Base-by-base conservation (phyloP, 2,329 filamentous ascomycete species). In the Scedosporium minutisporum region DNA sequence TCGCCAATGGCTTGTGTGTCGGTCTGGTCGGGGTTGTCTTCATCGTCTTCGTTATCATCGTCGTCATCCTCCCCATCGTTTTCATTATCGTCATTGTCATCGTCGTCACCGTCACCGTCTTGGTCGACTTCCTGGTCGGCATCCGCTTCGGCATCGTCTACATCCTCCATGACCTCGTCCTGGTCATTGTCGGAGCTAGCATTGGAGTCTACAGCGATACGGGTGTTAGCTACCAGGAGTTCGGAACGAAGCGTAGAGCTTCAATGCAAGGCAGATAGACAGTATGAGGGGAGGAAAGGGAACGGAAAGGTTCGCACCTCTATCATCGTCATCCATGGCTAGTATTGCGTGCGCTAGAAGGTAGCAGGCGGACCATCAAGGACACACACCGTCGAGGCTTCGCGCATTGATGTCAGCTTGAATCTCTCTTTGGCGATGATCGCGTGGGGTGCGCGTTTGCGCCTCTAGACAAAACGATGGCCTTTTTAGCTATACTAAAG, bases 91-190 rank as follows among this genome's bases (percentile, higher is more conserved):
- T 71, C 72, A 2, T 75, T 71, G 9, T 75, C 69, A 6, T 75
- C 71, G 4, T 78, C 71, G n/a, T 74, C 69, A 5, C 74, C 67
- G 0, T 71, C 68, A 14, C 74, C 68, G 14, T 73, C 70, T 18
- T 73, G 69, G 6, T 73, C 71, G n/a, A 73, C 69, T 1, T 74
- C 70, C 7, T 69, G 68, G 5, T 70, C 69, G n/a, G 71, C 71
- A 57, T 73, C 71, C 14, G 73, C 72, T 12, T 69, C 67, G 1
- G 72, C 70, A 25, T 67, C 69, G 23, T 77, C 74, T 25, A 69
- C 75, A 58, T 78, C 78, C 55, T 85, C 82, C 80, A 85, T 85
- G 42, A 82, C 75, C 68, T 86, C 82, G 67, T 86, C 83, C 63
- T 77, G 78, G 62, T 84, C 82, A 66, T 75, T 71, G 7, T 72